Evolutionary conservation across 139 green algal species (phyloP).

Genomic region (Chlorella sp.): DNA sequence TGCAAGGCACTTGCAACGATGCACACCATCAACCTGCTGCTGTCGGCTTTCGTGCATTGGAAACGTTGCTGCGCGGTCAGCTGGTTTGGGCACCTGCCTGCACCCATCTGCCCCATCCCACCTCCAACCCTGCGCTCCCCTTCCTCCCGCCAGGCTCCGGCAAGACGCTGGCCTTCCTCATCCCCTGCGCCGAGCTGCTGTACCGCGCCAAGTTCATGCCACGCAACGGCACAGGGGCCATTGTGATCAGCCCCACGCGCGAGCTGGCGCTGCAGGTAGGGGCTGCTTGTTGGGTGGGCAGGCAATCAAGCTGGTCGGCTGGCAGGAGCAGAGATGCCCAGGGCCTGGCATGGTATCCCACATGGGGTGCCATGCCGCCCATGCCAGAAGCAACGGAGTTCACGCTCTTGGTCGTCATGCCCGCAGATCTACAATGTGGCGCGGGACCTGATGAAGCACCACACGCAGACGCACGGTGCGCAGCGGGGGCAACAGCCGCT

Average conservation of each 20-base stretch:
- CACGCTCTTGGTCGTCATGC: slow-evolving; percentile 55
- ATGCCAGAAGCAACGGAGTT: no score
- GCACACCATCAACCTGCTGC: no score
- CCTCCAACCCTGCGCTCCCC: no score
- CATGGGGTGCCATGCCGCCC: no score
- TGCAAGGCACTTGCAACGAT: no score
- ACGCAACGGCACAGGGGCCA: slow-evolving; percentile 92
- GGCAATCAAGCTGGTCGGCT: no score
- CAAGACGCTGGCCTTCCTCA: slow-evolving; percentile 98
- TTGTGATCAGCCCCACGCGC: slow-evolving; percentile 95
- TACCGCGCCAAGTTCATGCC: slow-evolving; percentile 94
- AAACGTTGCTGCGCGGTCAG: no score
- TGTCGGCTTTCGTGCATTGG: no score
- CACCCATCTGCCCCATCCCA: no score
- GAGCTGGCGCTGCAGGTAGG: slow-evolving; percentile 94
- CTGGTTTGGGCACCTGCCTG: no score
- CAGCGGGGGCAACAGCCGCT: neutral
- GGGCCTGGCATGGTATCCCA: no score
- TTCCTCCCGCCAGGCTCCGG: slow-evolving; percentile 80
- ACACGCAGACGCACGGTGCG: slow-evolving; percentile 93
- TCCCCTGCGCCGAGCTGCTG: slow-evolving; percentile 94
- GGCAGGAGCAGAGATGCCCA: no score
- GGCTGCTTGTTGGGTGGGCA: neutral
- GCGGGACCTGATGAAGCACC: slow-evolving; percentile 91
- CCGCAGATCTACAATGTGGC: slow-evolving; percentile 97